Percentiles rank a stretch among this genome's conserved stretches.
These are phyloP conservation scores for Globisporangium carolinianum DNA, from an alignment of 352 stramenopile genomes.

Conservation along the genomic window DNA sequence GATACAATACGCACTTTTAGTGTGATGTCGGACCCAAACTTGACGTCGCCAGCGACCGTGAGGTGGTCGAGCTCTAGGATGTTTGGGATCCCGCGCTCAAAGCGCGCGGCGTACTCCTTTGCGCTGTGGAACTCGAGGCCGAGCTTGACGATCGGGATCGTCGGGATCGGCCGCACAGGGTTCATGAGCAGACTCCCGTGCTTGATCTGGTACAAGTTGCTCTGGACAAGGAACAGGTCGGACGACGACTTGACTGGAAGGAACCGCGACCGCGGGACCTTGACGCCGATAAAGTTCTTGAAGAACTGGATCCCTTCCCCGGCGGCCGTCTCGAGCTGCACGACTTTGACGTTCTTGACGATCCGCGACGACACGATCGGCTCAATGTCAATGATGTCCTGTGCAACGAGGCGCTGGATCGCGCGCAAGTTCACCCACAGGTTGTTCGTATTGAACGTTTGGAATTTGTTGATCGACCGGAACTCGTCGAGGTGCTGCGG, in stretches of 20 bases:
- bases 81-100: conserved; percentile 88
- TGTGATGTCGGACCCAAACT: conserved; percentile 90
- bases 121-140: conserved; percentile 87
- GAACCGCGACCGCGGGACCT: conserved; percentile 95
- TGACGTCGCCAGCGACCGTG: conserved; percentile 90
- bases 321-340: conserved; percentile 95
- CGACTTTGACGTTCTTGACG: conserved; percentile 92
- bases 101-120: conserved; percentile 83
- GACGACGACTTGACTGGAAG: conserved; percentile 99
- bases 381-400: conserved; percentile 98
- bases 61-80: conserved; percentile 92
- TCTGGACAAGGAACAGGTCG: conserved; percentile 95
- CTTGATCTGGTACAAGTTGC: conserved; percentile 91
- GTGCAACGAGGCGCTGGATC: conserved; percentile 94
- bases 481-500: conserved; percentile 94
- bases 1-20: conserved; percentile 60
- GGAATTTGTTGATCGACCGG: conserved; percentile 92
- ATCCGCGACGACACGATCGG: conserved; percentile 90
- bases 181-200: conserved; percentile 90
- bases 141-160: conserved; percentile 92
- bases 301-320: conserved; percentile 98
- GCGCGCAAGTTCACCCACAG: conserved; percentile 98
- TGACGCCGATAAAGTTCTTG: conserved; percentile 94
- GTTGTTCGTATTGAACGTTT: conserved; percentile 99
- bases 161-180: conserved; percentile 61